Percentiles rank a stretch among this genome's conserved stretches.
Evolutionary conservation across 2,329 filamentous ascomycete genomes (phyloP).

Genomic region (Penicillium aurantiogriseum): DNA sequence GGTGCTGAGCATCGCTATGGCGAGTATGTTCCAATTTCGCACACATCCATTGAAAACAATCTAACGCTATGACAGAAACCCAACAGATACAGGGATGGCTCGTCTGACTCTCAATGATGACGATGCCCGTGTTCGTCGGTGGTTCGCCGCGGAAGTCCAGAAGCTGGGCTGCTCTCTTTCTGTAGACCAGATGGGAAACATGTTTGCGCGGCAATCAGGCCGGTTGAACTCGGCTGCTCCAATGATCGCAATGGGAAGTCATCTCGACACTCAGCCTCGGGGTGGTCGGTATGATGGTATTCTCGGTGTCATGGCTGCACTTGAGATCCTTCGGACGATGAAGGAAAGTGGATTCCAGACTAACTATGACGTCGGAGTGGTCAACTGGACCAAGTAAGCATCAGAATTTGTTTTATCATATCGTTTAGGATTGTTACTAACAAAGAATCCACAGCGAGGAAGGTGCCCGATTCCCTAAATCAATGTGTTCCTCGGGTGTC

Average conservation of each 20-base stretch:
- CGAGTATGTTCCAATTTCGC: slow-evolving; percentile 19
- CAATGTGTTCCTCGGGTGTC: slow-evolving; percentile 70
- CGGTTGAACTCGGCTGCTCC: slow-evolving; percentile 18
- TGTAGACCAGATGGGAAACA: slow-evolving; percentile 60
- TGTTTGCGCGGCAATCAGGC: slow-evolving; percentile 30
- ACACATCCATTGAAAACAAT: no score
- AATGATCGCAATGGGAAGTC: slow-evolving; percentile 50
- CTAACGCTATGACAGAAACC: slow-evolving; percentile 12
- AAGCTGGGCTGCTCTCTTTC: slow-evolving; percentile 62
- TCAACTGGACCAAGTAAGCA: slow-evolving; percentile 61
- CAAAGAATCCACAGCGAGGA: slow-evolving; percentile 58
- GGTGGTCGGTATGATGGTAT: slow-evolving; percentile 67
- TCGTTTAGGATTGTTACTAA: not conserved
- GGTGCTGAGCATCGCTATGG: slow-evolving; percentile 31
- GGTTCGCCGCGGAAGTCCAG: slow-evolving; percentile 63
- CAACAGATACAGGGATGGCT: slow-evolving; percentile 59
- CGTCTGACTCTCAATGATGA: slow-evolving; percentile 66
- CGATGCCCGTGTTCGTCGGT: slow-evolving; percentile 66
- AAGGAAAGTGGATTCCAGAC: slow-evolving; percentile 66
- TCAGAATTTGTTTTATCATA: slow-evolving; percentile 21
- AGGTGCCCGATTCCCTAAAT: slow-evolving; percentile 71
- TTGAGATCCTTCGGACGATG: slow-evolving; percentile 67
- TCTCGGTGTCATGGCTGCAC: slow-evolving; percentile 64
- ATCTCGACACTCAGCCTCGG: slow-evolving; percentile 33
- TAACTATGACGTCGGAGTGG: slow-evolving; percentile 64